Base-by-base conservation (phyloP, 2,329 filamentous ascomycete genomes). In the Apiospora rasikravindrae region DNA sequence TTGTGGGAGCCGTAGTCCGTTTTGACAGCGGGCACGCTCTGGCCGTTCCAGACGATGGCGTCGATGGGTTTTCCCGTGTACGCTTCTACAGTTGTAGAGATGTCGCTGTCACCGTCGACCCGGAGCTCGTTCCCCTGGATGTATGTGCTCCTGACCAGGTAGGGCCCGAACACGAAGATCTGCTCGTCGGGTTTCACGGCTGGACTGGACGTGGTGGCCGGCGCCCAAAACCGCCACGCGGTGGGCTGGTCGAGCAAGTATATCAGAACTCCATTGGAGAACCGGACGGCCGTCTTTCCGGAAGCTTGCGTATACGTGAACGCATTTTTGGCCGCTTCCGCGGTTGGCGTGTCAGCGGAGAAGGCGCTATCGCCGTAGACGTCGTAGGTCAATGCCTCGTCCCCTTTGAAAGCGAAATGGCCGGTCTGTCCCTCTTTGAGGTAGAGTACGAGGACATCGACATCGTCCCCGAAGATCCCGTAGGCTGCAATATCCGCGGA, bases 91-190 rank as follows among this genome's bases (percentile, higher is more conserved):
- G 86, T 77, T 0, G 89, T 89, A 0, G 90, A 91, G 2, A 85
- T 82, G 74, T 93, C 92, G 69, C 92, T 83, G 77, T 93, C 91
- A 14, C 90, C 91, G 4, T 86, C 87, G 33, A 93, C 79, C 40
- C 88, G 82, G 2, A 93, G 81, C 2, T 84, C 83, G 47, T 79
- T 81, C 4, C 85, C 86, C 33, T 85, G 76, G 11, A 91, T 78
- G 47, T 84, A 86, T 0, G 89, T 89, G 11, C 83, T 86, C 26
- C 89, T 85, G 61, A 89, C 81, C 13, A 91, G 82, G 76, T 90
- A 90, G 13, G 88, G 87, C 0, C 87, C 88, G 73, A 89, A 83
- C 45, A 89, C 80, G 68, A 91, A 86, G n/a, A 90, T 82, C 47
- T 89, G 86, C 73, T 88, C 77, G 69, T 84, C 75, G 0, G 86